Conservation (phyloP, 2,329 filamentous ascomycete genomes). For the Colletotrichum sp. region DNA sequence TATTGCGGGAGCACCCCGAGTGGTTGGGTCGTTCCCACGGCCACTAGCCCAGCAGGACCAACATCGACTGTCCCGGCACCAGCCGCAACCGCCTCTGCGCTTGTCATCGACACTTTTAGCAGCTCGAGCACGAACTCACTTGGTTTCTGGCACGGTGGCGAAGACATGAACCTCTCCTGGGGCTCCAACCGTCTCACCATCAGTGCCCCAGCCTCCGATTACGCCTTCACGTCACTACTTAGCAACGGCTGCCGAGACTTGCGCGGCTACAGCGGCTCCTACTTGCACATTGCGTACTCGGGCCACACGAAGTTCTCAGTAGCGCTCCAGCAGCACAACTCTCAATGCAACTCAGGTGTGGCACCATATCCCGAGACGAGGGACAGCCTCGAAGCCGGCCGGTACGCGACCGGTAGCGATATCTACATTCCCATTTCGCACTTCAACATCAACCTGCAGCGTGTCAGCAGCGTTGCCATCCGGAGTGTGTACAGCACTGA, state of each 20-base stretch:
- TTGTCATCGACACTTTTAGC: conserved; percentile 68
- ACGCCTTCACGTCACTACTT: conserved; percentile 66
- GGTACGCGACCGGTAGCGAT: conserved; percentile 59
- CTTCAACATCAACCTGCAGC: conserved; percentile 65
- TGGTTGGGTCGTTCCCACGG: conserved; percentile 53
- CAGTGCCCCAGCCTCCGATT: conserved; percentile 46
- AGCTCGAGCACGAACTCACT: conserved; percentile 60
- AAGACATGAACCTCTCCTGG: conserved; percentile 62
- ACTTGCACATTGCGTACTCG: conserved; percentile 68
- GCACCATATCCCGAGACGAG: conserved; percentile 70
- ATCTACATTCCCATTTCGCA: conserved; percentile 72
- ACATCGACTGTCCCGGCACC: conserved; percentile 56
- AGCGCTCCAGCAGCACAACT: conserved; percentile 71
- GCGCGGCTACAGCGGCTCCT: conserved; percentile 61
- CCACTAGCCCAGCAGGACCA: conserved; percentile 43
- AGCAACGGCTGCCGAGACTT: conserved; percentile 45
- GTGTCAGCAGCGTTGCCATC: conserved; percentile 64
- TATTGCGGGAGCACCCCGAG: conserved; percentile 59
- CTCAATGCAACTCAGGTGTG: conserved; percentile 57
- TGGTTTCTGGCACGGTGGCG: conserved; percentile 70
- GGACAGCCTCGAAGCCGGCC: conserved; percentile 69
- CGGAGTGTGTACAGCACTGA: conserved; percentile 67
- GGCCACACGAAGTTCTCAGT: conserved; percentile 69
- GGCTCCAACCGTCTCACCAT: conserved; percentile 54
- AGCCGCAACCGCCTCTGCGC: conserved; percentile 47